A percentile compares a stretch with the other conserved stretches of the same genome.
These are phyloP conservation scores for Hydnomerulius pinastri DNA, from an alignment of 768 basidiomycete genomes.

Conservation along the genomic window DNA sequence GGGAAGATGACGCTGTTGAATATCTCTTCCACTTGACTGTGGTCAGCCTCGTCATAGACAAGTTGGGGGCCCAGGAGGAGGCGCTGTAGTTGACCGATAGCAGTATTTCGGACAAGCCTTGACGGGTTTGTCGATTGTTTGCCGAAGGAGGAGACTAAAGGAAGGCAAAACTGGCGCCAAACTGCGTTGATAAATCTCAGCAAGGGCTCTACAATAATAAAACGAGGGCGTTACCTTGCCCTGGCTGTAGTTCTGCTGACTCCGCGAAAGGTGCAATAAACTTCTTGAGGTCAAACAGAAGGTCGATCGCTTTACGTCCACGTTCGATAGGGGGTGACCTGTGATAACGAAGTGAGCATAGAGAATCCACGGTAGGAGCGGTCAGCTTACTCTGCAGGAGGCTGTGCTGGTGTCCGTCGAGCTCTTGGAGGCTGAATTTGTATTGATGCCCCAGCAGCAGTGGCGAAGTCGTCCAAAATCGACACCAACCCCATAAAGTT, in stretches of 20 bases:
- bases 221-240: conserved; percentile 26
- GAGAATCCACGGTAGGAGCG: neutral
- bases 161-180: conserved; percentile 79
- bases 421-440: conserved; percentile 59
- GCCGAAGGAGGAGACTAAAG: conserved; percentile 69
- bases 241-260: conserved; percentile 39
- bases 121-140: conserved; percentile 83
- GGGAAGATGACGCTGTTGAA: conserved; percentile 92
- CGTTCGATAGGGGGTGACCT: conserved; percentile 81
- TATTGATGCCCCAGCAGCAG: conserved; percentile 63
- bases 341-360: neutral
- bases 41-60: conserved; percentile 56
- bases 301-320: conserved; percentile 80
- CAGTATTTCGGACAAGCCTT: conserved; percentile 80
- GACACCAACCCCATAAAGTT: conserved; percentile 81
- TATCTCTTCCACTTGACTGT: conserved; percentile 71
- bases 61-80: conserved; percentile 79
- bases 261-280: conserved; percentile 62
- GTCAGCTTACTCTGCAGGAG: conserved; percentile 50
- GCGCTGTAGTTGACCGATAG: conserved; percentile 82
- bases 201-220: neutral
- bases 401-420: conserved; percentile 50
- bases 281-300: conserved; percentile 72
- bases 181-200: conserved; percentile 42
- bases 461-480: conserved; percentile 85